phyloP scores from a whole-genome alignment of 1,284 basidiomycete species.

The Ustanciosporium gigantosporum region DNA sequence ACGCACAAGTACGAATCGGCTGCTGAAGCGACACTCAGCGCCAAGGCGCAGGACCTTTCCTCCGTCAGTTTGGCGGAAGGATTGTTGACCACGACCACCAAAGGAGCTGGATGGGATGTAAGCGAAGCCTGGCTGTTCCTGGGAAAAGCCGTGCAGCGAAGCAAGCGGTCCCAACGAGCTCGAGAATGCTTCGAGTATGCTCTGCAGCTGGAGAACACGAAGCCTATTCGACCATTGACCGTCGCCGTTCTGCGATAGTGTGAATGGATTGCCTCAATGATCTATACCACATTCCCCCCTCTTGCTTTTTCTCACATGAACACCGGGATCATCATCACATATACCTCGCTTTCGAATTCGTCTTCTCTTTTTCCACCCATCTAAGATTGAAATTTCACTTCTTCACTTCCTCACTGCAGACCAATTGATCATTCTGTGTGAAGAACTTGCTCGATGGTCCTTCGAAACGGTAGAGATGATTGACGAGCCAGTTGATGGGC shows the following conservation, averaged over 20 bases:
- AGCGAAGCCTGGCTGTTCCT: slow-evolving; percentile 58
- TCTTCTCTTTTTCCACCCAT: no score
- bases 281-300: no score
- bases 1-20: slow-evolving; percentile 12
- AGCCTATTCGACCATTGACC: slow-evolving; percentile 31
- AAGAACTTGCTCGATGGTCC: no score
- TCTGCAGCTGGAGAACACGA: slow-evolving; percentile 46
- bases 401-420: no score
- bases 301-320: no score
- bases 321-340: no score
- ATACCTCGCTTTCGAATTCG: no score
- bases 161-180: slow-evolving; percentile 27
- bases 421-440: no score
- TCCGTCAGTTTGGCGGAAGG: slow-evolving; percentile 54
- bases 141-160: slow-evolving; percentile 40
- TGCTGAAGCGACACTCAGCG: slow-evolving; percentile 34
- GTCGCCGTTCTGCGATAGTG: slow-evolving; percentile 23
- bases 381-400: no score
- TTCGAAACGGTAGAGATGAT: no score
- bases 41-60: slow-evolving; percentile 35
- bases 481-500: no score
- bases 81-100: slow-evolving; percentile 46
- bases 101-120: slow-evolving; percentile 44
- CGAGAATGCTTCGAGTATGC: slow-evolving; percentile 53
- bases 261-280: no score